These are phyloP conservation scores for Candida tibetensis DNA, from an alignment of 805 yeast species.

Conservation along the genomic window DNA sequence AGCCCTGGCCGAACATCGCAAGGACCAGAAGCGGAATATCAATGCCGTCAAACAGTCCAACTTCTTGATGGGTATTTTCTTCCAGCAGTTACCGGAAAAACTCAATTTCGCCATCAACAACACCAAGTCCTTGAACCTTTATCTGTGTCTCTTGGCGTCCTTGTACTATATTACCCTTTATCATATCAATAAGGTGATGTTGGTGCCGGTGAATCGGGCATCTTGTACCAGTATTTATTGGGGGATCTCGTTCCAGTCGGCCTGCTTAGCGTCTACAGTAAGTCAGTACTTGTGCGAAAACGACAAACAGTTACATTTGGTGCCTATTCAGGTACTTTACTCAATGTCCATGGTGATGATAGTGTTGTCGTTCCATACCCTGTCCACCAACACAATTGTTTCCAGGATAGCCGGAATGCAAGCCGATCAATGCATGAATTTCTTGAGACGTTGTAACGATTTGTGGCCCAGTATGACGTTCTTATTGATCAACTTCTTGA, in stretches of 20 bases:
- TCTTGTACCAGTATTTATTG: slow-evolving; percentile 4
- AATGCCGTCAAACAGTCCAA: slow-evolving; percentile 7
- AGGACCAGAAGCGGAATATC: neutral
- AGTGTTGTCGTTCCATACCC: slow-evolving; percentile 9
- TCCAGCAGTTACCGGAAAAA: slow-evolving; percentile 3
- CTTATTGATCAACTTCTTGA: slow-evolving; percentile 7
- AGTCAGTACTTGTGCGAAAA: slow-evolving; percentile 1
- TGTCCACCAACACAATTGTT: slow-evolving; percentile 9
- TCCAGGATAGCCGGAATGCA: slow-evolving; percentile 9
- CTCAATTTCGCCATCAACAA: slow-evolving; percentile 5
- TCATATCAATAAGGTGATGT: slow-evolving; percentile 10
- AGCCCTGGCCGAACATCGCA: neutral
- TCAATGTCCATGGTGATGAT: slow-evolving; percentile 8
- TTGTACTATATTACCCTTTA: slow-evolving; percentile 7
- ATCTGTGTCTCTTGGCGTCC: slow-evolving; percentile 3
- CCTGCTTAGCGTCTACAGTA: slow-evolving; percentile 2
- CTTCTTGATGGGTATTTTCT: slow-evolving; percentile 7
- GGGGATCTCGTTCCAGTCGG: slow-evolving; percentile 12
- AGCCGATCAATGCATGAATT: slow-evolving; percentile 5
- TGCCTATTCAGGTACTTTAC: slow-evolving; percentile 9
- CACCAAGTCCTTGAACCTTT: slow-evolving; percentile 3
- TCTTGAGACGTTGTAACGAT: slow-evolving; percentile 5
- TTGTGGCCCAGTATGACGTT: slow-evolving; percentile 12
- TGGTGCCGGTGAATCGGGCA: slow-evolving; percentile 1
- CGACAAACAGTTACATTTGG: neutral